Percentiles rank a stretch among this genome's conserved stretches.
phyloP scores from a whole-genome alignment of 345 rosid genomes.

The Eucalyptus sp. region DNA sequence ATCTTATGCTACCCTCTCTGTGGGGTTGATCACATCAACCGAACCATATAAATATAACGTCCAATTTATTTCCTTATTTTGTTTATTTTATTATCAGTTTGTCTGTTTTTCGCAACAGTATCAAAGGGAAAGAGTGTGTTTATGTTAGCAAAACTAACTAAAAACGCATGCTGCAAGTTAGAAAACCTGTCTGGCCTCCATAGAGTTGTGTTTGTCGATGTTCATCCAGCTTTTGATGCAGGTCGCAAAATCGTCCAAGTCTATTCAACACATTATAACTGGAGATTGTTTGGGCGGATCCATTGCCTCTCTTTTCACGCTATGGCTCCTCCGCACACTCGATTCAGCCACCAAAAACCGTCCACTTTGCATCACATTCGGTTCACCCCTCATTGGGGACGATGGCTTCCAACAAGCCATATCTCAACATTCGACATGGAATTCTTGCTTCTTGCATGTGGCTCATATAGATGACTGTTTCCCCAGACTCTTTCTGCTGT shows the following conservation, averaged over 20 bases:
- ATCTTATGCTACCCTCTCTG: neutral
- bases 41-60: neutral
- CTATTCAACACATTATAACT: constrained; percentile 23
- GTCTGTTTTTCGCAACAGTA: neutral
- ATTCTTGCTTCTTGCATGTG: constrained; percentile 46
- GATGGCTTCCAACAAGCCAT: constrained; percentile 16
- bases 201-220: neutral
- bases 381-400: constrained; percentile 50
- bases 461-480: constrained; percentile 19
- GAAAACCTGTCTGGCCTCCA: neutral
- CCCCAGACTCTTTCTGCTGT: constrained; percentile 8
- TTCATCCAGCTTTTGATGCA: neutral
- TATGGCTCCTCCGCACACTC: constrained; percentile 39
- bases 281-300: constrained; percentile 63
- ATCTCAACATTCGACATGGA: constrained; percentile 14
- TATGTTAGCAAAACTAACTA: neutral
- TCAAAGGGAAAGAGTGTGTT: neutral
- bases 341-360: neutral
- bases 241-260: neutral
- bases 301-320: constrained; percentile 56
- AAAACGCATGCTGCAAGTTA: neutral
- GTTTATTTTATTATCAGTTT: neutral
- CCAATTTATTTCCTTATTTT: neutral
- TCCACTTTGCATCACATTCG: constrained; percentile 68
- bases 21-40: neutral